Conservation (phyloP, 208 protist species). For the Acanthamoeba castellanii region DNA sequence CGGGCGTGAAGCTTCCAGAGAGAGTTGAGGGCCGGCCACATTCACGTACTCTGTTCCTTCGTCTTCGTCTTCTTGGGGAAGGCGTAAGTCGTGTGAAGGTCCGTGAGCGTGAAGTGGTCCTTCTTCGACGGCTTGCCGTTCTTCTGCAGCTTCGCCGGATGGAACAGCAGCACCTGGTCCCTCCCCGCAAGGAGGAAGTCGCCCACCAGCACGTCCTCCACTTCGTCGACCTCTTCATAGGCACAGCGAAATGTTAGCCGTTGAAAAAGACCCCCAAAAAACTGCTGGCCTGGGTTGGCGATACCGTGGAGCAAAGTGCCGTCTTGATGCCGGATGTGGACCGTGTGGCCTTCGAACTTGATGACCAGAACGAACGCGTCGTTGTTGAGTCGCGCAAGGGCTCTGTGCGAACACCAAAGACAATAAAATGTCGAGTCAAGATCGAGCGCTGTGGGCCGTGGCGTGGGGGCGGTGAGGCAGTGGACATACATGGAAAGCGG, state of each 20-base stretch:
- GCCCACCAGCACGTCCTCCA: conserved; percentile 48
- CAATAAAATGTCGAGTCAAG: neutral
- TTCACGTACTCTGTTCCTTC: neutral
- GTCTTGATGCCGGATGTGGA: neutral
- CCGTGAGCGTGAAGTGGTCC: conserved; percentile 48
- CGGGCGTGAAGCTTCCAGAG: too few relatives aligned
- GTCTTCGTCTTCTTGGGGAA: neutral
- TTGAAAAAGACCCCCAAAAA: neutral
- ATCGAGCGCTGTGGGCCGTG: neutral
- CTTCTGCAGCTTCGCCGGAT: conserved; percentile 2
- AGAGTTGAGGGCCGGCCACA: neutral
- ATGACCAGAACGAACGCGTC: conserved; percentile 2
- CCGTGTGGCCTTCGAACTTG: neutral
- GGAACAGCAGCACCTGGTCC: conserved; percentile 31
- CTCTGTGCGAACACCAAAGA: neutral
- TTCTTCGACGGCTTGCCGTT: conserved; percentile 31
- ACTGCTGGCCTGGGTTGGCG: neutral
- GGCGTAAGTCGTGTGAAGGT: neutral
- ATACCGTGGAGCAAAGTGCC: neutral
- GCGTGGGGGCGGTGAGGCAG: neutral
- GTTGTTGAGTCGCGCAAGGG: neutral
- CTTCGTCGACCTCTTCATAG: neutral
- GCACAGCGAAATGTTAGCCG: neutral
- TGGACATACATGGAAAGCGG: neutral
- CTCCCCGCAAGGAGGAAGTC: neutral